A percentile compares a stretch with the other conserved stretches of the same genome.
Evolutionary conservation across 805 yeast species (phyloP).

Genomic region (Brettanomyces custersianus): DNA sequence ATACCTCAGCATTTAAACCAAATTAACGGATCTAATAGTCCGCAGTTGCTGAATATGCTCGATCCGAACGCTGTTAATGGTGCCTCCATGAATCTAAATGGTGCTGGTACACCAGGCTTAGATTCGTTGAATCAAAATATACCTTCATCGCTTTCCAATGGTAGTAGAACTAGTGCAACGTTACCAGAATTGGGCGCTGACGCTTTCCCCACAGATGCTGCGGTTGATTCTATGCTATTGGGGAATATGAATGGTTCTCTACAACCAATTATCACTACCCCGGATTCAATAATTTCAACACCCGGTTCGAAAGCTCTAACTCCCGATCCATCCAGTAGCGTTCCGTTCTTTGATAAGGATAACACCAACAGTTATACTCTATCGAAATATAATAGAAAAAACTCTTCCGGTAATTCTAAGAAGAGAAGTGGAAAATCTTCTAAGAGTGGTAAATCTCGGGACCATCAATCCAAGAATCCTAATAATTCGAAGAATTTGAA

Average conservation of each 20-base stretch:
- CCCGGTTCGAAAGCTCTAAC: slow-evolving; percentile 2
- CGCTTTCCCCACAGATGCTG: neutral
- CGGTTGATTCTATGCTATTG: neutral
- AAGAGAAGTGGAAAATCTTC: neutral
- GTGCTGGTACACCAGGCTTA: too few relatives aligned
- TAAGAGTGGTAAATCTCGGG: neutral
- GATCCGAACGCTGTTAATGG: too few relatives aligned
- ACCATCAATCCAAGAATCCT: too few relatives aligned
- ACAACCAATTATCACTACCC: slow-evolving; percentile 1
- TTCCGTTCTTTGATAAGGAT: slow-evolving; percentile 4
- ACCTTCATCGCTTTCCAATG: too few relatives aligned
- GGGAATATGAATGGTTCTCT: neutral
- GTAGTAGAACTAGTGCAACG: too few relatives aligned
- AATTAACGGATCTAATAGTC: too few relatives aligned
- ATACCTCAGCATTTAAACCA: too few relatives aligned
- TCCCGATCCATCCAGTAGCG: slow-evolving; percentile 1
- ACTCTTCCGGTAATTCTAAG: neutral
- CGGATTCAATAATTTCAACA: slow-evolving; percentile 4
- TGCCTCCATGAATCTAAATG: too few relatives aligned
- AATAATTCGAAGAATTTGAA: neutral
- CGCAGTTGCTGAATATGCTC: too few relatives aligned
- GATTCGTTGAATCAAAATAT: too few relatives aligned
- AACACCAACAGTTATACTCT: slow-evolving; percentile 4
- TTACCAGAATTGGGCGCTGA: too few relatives aligned
- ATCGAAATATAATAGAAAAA: slow-evolving; percentile 1